Evolutionary conservation across 768 basidiomycete genomes (phyloP), one percentile per base, ranked within the genome.

Genomic region (Rubroboletus satanas): DNA sequence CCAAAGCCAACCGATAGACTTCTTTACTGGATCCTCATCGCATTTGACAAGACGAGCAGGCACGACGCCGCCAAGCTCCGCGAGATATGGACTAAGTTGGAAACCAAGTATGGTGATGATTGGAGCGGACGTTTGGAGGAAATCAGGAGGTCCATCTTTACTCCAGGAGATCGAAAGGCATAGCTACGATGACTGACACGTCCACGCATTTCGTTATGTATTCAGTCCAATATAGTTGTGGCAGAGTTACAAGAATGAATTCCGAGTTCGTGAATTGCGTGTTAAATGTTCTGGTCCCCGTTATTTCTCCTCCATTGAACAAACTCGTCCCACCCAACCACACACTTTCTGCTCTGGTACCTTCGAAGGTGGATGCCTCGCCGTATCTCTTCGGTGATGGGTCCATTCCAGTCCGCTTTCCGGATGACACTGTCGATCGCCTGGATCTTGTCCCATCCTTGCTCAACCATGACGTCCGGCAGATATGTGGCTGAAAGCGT

Each of bases 401-500:
- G 71, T 1, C 90, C 92, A 53, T 70, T 81, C 88, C 88, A 98
- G 4, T 94, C 97, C 4, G 95, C 91, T 73, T 99, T 99, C 58
- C 83, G 82, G 59, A 98, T 93, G 29, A 94, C 93, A 62, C 87
- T 93, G 62, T 95, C 87, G 37, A 99, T 74, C 7, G 96, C 87
- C 70, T 97, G 90, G 54, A 87, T 75, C 79, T 88, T 89, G 57
- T 85, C 83, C 97, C 97, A 99, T 7, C 92, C 94, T 71, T 98
- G 96, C 36, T 93, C 91, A 0, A 87, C 82, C 41, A 91, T 88
- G 55, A 99, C 89, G 51, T 98, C 87, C 5, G 97, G 97, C 11
- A 99, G 80, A 73, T 95, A 99, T 0, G 92, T 94, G 8, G 95
- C 94, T 11, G 84, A 81, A 62, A 95, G 85, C 1, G 79, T 75